Base-by-base conservation (phyloP, 2,329 filamentous ascomycete genomes). In the Gaeumannomyces sp. region DNA sequence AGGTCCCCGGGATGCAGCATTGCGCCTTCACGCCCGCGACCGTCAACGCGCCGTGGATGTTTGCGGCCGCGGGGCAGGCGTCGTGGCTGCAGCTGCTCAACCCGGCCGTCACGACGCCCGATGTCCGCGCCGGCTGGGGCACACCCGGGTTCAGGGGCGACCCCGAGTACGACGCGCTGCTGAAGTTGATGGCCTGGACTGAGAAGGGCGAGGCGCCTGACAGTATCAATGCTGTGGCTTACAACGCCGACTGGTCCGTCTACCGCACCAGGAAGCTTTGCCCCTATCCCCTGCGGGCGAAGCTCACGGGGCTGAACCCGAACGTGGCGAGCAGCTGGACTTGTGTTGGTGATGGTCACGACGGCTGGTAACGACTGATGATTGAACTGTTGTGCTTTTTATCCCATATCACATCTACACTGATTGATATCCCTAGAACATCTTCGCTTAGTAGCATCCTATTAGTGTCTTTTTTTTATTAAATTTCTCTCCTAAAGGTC, bases 1-100 rank as follows among this genome's bases (percentile, higher is more conserved):
- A 75, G 4, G 77, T 84, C 7, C 81, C 82, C 1, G 83, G 82
- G 1, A 79, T 84, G 74, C 74, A 72, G 4, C 83, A 85, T 68
- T 86, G 84, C 65, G 66, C 65, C 45, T 65, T 67, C 33, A 70
- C 74, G 13, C 66, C 70, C 1, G 69, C 70, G 8, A 69, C 72
- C 38, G 66, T 69, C 4, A 38, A 65, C 19, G 76, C 75, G 27
- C 77, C 76, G 7, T 78, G 74, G 73, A 71, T 73, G 63, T 72
- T 78, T 57, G 74, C 67, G 0, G 74, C 68, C 4, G 71, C 73
- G 5, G 70, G 68, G 29, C 72, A 76, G 66, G 67, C 70, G n/a
- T 61, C 67, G 35, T 22, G 64, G 35, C 60, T 68, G 50, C 65
- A 62, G 62, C 65, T 60, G 33, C 57, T 64, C 25, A 16, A 11